Percentiles rank a stretch among this genome's conserved stretches.
phyloP scores from a whole-genome alignment of 2,329 filamentous ascomycete species.

The Davidsoniella neocaledoniae region DNA sequence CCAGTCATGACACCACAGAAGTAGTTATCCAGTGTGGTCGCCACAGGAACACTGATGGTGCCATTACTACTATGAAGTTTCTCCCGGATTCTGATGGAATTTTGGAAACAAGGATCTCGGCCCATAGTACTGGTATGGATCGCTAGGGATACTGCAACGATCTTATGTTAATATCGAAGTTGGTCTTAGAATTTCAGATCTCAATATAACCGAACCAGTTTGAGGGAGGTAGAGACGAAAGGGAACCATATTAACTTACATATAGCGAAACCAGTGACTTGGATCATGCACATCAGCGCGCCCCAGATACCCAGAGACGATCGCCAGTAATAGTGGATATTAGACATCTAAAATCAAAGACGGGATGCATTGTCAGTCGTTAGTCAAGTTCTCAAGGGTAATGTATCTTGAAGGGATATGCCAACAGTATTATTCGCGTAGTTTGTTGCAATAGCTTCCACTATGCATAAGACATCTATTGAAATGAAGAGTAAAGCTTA shows the following conservation, averaged over 20 bases:
- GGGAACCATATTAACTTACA: background rate
- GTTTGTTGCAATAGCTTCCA: background rate
- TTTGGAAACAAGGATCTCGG: conserved; percentile 11
- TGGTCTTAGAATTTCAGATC: background rate
- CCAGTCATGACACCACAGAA: conserved; percentile 10
- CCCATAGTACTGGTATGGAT: conserved; percentile 10
- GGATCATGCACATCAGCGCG: conserved; percentile 3
- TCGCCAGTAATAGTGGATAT: conserved; percentile 12
- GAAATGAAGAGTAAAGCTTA: conserved; percentile 1
- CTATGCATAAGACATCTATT: background rate
- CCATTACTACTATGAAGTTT: conserved; percentile 7
- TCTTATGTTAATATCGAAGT: background rate
- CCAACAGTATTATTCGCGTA: background rate
- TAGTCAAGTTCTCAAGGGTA: background rate
- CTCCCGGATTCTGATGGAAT: conserved; percentile 11
- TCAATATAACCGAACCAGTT: no score
- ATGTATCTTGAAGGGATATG: no score
- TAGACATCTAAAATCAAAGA: conserved; percentile 6
- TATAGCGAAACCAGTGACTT: conserved; percentile 11
- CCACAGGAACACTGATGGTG: conserved; percentile 7
- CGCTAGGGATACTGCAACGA: conserved; percentile 6
- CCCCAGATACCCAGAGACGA: conserved; percentile 8
- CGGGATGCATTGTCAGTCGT: background rate
- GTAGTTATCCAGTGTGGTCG: conserved; percentile 4
- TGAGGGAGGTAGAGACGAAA: background rate